Conservation (phyloP, 139 green algal genomes). For the Chlamydomonas applanata region DNA sequence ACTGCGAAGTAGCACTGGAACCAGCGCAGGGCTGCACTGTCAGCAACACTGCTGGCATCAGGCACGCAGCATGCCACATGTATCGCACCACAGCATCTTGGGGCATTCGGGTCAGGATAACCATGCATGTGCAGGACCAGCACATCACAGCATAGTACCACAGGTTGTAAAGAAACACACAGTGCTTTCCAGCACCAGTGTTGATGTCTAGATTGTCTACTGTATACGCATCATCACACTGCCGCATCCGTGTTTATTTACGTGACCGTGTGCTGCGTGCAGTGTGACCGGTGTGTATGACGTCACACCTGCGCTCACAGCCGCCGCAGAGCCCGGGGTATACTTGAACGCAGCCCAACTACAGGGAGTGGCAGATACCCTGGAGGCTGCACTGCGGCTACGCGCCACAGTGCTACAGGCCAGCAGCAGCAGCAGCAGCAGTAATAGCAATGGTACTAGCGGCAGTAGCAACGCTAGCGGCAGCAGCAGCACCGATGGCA, state of each 20-base stretch:
- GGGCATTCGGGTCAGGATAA: background rate
- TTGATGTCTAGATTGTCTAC: background rate
- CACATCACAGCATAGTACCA: background rate
- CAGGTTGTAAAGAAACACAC: background rate
- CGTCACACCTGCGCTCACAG: constrained; percentile 56
- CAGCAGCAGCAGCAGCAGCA: constrained; percentile 7
- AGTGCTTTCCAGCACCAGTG: background rate
- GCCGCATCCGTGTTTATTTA: too few relatives aligned
- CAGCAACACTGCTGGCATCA: too few relatives aligned
- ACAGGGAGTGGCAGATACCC: constrained; percentile 60
- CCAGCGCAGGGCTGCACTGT: too few relatives aligned
- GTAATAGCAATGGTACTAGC: background rate
- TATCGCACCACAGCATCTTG: too few relatives aligned
- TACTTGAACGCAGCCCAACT: constrained; percentile 66
- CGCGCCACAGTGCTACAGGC: background rate
- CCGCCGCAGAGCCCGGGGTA: constrained; percentile 14
- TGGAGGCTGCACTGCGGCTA: constrained; percentile 44
- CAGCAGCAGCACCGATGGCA: too few relatives aligned
- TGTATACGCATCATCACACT: background rate
- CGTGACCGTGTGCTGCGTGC: background rate
- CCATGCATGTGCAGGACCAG: background rate
- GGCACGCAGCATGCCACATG: too few relatives aligned
- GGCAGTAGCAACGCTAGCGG: background rate
- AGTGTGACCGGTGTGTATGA: constrained; percentile 51
- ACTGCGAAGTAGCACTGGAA: too few relatives aligned